phyloP scores from a whole-genome alignment of 805 yeast genomes.

The Candida methanosorbosa region DNA sequence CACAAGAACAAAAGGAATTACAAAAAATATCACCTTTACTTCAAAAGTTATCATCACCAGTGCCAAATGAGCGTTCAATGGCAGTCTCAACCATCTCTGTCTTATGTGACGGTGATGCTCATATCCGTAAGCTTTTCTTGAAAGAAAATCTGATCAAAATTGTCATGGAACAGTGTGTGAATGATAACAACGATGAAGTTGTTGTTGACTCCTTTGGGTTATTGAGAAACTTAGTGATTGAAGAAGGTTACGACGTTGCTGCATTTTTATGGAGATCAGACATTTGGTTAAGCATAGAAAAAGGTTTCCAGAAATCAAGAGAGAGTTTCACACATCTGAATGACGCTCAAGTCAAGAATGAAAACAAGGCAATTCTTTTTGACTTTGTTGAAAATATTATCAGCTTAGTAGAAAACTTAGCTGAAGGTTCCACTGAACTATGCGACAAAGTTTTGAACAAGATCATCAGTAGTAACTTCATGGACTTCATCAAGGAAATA shows the following conservation, averaged over 20 bases:
- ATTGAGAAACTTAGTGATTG: conserved; percentile 69
- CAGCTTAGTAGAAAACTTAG: conserved; percentile 58
- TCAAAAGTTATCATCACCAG: conserved; percentile 49
- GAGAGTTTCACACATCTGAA: conserved; percentile 37
- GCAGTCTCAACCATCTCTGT: conserved; percentile 69
- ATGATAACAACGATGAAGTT: conserved; percentile 64
- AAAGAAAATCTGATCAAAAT: conserved; percentile 65
- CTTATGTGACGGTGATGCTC: conserved; percentile 54
- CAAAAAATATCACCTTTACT: conserved; percentile 61
- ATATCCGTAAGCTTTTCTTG: conserved; percentile 52
- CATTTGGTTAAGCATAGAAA: conserved; percentile 56
- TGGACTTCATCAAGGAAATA: background rate
- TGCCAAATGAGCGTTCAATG: conserved; percentile 67
- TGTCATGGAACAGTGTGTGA: conserved; percentile 53
- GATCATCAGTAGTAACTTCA: background rate
- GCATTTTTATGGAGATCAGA: conserved; percentile 69
- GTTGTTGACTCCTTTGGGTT: conserved; percentile 77
- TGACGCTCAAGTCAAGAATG: conserved; percentile 14
- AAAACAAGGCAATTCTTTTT: conserved; percentile 38
- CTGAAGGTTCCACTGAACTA: conserved; percentile 50
- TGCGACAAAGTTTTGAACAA: conserved; percentile 20
- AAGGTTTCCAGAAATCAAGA: conserved; percentile 41
- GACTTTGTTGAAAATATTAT: conserved; percentile 69
- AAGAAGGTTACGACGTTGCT: conserved; percentile 82
- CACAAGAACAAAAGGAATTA: conserved; percentile 28